phyloP scores from a whole-genome alignment of 768 basidiomycete genomes.

The Boletus barrowsii region DNA sequence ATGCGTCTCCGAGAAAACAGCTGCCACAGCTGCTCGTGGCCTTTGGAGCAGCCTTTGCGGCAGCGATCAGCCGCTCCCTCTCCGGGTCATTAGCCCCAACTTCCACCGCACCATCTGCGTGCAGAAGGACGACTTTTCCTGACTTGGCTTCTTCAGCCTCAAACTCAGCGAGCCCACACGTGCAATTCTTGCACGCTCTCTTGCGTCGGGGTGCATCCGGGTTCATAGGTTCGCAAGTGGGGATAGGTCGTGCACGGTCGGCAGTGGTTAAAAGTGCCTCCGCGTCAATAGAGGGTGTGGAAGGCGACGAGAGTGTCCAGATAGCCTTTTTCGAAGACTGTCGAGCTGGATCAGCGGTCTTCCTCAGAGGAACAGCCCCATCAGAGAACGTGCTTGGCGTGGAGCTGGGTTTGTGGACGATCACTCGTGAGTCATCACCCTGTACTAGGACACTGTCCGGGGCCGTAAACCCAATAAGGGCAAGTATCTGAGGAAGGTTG shows the following conservation, averaged over 20 bases:
- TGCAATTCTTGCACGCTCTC: slow-evolving; percentile 94
- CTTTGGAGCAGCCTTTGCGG: slow-evolving; percentile 72
- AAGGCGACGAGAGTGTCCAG: slow-evolving; percentile 75
- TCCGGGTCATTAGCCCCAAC: slow-evolving; percentile 56
- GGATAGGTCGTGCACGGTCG: slow-evolving; percentile 76
- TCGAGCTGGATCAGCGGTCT: slow-evolving; percentile 50
- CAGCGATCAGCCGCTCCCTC: slow-evolving; percentile 60
- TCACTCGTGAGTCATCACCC: slow-evolving; percentile 42
- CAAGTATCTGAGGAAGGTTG: slow-evolving; percentile 55
- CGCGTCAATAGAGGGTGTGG: slow-evolving; percentile 74
- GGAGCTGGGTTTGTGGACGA: slow-evolving; percentile 70
- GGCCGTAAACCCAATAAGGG: slow-evolving; percentile 61
- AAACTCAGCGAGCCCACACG: slow-evolving; percentile 93
- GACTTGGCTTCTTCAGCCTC: slow-evolving; percentile 75
- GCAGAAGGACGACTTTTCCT: slow-evolving; percentile 65
- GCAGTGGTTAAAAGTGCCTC: slow-evolving; percentile 79
- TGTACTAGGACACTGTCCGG: slow-evolving; percentile 38
- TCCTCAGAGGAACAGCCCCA: slow-evolving; percentile 47
- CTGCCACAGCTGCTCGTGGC: slow-evolving; percentile 96
- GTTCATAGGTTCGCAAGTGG: slow-evolving; percentile 67
- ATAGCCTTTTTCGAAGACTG: slow-evolving; percentile 82
- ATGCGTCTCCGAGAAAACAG: slow-evolving; percentile 97
- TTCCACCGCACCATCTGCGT: slow-evolving; percentile 55
- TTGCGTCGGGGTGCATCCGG: slow-evolving; percentile 60
- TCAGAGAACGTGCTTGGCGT: slow-evolving; percentile 26